Evolutionary conservation across 2,329 filamentous ascomycete genomes (phyloP).

Genomic region (Cytospora piceae): DNA sequence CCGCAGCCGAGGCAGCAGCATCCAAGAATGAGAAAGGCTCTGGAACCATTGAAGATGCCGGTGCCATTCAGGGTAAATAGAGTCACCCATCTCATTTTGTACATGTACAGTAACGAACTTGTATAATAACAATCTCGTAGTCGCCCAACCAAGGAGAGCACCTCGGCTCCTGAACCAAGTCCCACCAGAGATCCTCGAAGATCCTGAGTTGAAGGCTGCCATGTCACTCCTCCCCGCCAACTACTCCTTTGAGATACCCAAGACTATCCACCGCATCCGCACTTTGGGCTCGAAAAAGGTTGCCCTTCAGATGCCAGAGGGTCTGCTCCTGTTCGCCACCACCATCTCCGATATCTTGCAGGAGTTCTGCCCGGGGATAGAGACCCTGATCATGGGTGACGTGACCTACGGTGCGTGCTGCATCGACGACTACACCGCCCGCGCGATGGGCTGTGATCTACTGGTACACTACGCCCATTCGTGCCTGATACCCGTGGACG

Average conservation of each 20-base stretch:
- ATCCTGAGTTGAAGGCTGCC: conserved; percentile 83
- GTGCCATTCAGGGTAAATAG: conserved; percentile 71
- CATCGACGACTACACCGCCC: conserved; percentile 96
- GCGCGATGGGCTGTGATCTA: conserved; percentile 90
- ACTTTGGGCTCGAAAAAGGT: conserved; percentile 78
- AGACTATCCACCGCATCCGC: conserved; percentile 93
- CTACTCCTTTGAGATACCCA: conserved; percentile 98
- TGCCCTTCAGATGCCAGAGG: conserved; percentile 96
- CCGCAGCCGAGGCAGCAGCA: conserved; percentile 64
- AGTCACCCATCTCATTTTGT: conserved; percentile 10
- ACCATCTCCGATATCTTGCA: conserved; percentile 96
- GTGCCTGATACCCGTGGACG: conserved; percentile 92
- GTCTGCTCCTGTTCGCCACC: conserved; percentile 90
- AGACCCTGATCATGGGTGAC: conserved; percentile 98
- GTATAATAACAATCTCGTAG: conserved; percentile 47
- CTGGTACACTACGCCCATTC: conserved; percentile 97
- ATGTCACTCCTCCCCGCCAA: conserved; percentile 88
- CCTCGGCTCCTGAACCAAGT: conserved; percentile 89
- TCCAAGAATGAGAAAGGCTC: conserved; percentile 46
- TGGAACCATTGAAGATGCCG: conserved; percentile 58
- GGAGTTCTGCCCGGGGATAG: conserved; percentile 88
- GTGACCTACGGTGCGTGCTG: conserved; percentile 99
- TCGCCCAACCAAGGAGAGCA: conserved; percentile 70
- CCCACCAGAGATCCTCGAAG: conserved; percentile 81
- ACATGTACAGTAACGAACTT: not conserved